These are phyloP conservation scores for Priceomyces fermenticarens DNA, from an alignment of 805 yeast species.

Conservation along the genomic window DNA sequence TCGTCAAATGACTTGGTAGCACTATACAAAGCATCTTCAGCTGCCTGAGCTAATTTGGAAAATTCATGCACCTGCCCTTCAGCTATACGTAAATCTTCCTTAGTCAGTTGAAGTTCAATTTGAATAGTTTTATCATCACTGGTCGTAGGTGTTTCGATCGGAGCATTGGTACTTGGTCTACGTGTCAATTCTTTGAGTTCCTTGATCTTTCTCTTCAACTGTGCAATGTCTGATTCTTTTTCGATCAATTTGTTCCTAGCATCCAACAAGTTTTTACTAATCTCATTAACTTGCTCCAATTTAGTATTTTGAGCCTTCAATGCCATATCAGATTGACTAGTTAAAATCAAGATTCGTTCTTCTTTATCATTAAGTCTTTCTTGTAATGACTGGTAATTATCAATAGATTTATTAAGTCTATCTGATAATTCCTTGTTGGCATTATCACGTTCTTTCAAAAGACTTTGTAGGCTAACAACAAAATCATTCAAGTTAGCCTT, in stretches of 20 bases:
- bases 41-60: constrained; percentile 58
- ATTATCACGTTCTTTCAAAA: constrained; percentile 59
- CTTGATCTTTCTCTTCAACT: constrained; percentile 34
- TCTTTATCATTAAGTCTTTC: constrained; percentile 52
- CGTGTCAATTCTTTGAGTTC: constrained; percentile 9
- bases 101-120: constrained; percentile 44
- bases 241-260: constrained; percentile 40
- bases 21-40: constrained; percentile 61
- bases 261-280: constrained; percentile 43
- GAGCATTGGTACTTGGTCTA: not conserved
- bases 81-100: constrained; percentile 54
- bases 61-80: constrained; percentile 59
- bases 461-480: constrained; percentile 56
- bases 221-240: constrained; percentile 38
- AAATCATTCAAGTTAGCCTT: constrained; percentile 54
- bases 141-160: not conserved
- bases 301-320: constrained; percentile 52
- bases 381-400: constrained; percentile 43
- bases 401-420: constrained; percentile 48
- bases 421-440: constrained; percentile 48
- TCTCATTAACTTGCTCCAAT: constrained; percentile 53
- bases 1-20: constrained; percentile 53
- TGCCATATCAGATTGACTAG: constrained; percentile 56
- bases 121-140: constrained; percentile 4
- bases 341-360: constrained; percentile 46